Evolutionary conservation across 202 grass and related monocot species (phyloP), one percentile per base, ranked within the genome.

Genomic region (Carex sylvatica): DNA sequence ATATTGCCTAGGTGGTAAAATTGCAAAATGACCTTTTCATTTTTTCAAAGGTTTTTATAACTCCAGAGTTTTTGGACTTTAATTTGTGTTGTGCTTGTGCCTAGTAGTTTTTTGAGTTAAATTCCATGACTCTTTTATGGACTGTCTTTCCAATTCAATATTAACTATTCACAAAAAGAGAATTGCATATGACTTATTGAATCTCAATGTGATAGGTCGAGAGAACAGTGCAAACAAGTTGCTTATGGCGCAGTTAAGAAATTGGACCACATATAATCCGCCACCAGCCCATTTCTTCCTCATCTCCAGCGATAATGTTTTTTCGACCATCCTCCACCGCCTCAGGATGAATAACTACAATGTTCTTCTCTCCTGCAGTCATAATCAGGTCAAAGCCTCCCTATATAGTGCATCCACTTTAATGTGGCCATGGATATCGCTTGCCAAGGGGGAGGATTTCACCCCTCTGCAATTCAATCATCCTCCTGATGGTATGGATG

Each of bases 281-380:
- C 96, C 92, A 44, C 96, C 96, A 14, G 86, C 59, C 47, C 89
- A 98, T 88, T 90, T 98, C 86, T 95, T 98, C 83, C 82, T 98
- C 46, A 95, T 98, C 85, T 95, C 92, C 35, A 90, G 88, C 56
- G 89, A 98, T 69, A 90, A 4, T 42, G 92, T 92, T 63, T 95
- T 98, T 31, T 55, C 92, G 19, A 92, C 89, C 72, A 90, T 95
- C 47, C 86, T 98, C 65, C 91, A 98, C 84, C 90, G 91, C 12
- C 80, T 95, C 70, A 83, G 96, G 83, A 95, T 95, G 95, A 90
- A 65, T 73, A 98, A 98, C 84, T 98, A 98, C 76, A 98, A 98
- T 73, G 77, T 98, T 83, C 81, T 95, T 38, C 96, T 98, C 85
- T 88, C 96, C 18, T 90, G 87, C 69, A 5, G 9, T n/a, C 6